Base-by-base conservation (phyloP, 257 asterid species). In the Mitragyna speciosa region DNA sequence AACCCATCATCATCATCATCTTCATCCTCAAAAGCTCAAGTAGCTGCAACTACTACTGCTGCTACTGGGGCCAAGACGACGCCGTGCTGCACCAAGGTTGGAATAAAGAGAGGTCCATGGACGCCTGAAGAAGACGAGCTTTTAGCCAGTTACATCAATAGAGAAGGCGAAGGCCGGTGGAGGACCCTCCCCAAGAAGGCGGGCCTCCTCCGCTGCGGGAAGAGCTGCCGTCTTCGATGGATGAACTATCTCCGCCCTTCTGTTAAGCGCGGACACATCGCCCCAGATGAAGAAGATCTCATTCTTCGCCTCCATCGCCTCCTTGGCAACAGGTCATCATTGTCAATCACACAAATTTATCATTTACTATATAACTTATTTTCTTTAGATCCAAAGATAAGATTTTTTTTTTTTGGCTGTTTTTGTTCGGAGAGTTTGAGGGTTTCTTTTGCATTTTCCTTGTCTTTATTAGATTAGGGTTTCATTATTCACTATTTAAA, bases 251-350 rank as follows among this genome's bases (percentile, higher is more conserved):
- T 90, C 85, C 89, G 92, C 17, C 94, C 94, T 26, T 70, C 88
- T 1, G 89, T 90, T 59, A 90, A 90, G 76, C 90, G 92, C 0
- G 91, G 94, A 48, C 87, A 83, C 78, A 90, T 93, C 85, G 75
- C 95, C 41, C 65, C 89, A 0, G 95, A 90, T 56, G 97, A 93
- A 70, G 97, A 93, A 75, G 95, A 93, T 79, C 95, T 93, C 88
- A 93, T 93, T 48, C 87, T 93, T 70, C 95, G 96, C 75, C 96
- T 92, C 78, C 97, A 92, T 87, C 95, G 93, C 75, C 96, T 91
- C 67, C 92, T 93, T 39, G 96, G 97, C 45, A 93, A 93, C 87
- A 85, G 96, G 96, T 91, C 66, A 51, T 36, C 41, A 36, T 36
- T 36, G 4, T 36, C 41, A 36, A 10, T 63, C 47, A 19, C 67